Percentiles rank a stretch among this genome's conserved stretches.
phyloP scores from a whole-genome alignment of 2,329 filamentous ascomycete species.

The Mycosphaerelloides madeirae region DNA sequence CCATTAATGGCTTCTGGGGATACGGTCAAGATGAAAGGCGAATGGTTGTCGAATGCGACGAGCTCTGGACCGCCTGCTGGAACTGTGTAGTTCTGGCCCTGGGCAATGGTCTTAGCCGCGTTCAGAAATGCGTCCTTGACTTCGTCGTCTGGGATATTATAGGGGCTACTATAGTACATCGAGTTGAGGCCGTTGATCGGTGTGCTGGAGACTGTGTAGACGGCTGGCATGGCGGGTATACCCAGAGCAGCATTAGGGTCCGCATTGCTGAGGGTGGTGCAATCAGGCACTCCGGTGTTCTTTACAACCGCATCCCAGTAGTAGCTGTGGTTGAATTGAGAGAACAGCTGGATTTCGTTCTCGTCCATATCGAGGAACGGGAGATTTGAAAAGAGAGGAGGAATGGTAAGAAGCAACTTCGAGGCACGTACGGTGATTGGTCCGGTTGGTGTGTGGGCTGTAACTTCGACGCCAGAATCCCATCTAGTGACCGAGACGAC shows the following conservation, averaged over 20 bases:
- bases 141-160: constrained; percentile 8
- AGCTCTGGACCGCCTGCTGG: constrained; percentile 11
- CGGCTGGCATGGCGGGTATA: constrained; percentile 18
- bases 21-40: constrained; percentile 25
- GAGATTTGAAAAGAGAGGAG: constrained; percentile 37
- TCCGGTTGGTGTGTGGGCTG: constrained; percentile 31
- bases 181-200: constrained; percentile 8
- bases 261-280: constrained; percentile 17
- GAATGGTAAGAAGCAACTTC: constrained; percentile 42
- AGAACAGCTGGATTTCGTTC: constrained; percentile 36
- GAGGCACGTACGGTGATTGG: constrained; percentile 34
- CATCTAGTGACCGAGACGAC: constrained; percentile 22
- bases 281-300: constrained; percentile 17
- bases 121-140: constrained; percentile 15
- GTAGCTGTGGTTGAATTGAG: constrained; percentile 33
- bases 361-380: constrained; percentile 34
- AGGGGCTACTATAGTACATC: constrained; percentile 13
- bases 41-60: constrained; percentile 23
- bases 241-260: constrained; percentile 10
- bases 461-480: constrained; percentile 22
- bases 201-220: constrained; percentile 8
- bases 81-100: constrained; percentile 1
- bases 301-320: constrained; percentile 21
- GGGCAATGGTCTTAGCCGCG: constrained; percentile 1
- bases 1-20: constrained; percentile 20